A percentile compares a stretch with the other conserved stretches of the same genome.
These are phyloP conservation scores for Thielaviopsis punctulata DNA, from an alignment of 2,329 filamentous ascomycete genomes.

Conservation along the genomic window DNA sequence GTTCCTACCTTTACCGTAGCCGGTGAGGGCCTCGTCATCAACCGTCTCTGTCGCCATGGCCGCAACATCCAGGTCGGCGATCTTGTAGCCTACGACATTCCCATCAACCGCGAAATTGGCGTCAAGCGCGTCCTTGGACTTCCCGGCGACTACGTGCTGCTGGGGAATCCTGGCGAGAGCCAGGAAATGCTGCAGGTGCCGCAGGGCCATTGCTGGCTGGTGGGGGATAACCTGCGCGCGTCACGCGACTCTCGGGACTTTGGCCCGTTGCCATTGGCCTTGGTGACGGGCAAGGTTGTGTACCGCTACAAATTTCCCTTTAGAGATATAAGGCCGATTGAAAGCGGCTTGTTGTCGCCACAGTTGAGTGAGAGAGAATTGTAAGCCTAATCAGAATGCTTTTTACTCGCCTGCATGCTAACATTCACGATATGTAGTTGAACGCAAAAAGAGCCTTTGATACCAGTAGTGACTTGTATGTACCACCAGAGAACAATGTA, in stretches of 20 bases:
- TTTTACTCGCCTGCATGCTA: background rate
- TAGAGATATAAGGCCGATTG: conserved; percentile 25
- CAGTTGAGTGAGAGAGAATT: background rate
- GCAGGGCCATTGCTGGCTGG: conserved; percentile 77
- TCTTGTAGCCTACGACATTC: conserved; percentile 62
- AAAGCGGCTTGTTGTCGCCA: conserved; percentile 23
- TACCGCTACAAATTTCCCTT: conserved; percentile 37
- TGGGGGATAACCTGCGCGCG: conserved; percentile 70
- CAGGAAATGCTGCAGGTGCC: conserved; percentile 48
- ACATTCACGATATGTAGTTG: background rate
- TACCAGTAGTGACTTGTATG: too few species aligned
- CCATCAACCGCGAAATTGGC: conserved; percentile 39
- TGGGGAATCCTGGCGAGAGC: conserved; percentile 38
- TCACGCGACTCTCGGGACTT: conserved; percentile 77
- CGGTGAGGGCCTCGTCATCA: conserved; percentile 53
- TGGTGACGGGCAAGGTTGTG: conserved; percentile 71
- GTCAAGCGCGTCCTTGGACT: conserved; percentile 68
- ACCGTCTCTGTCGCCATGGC: conserved; percentile 51
- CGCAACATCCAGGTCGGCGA: conserved; percentile 58
- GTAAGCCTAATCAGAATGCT: background rate
- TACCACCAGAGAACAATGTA: too few species aligned
- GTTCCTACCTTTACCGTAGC: conserved; percentile 58
- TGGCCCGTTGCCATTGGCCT: conserved; percentile 69
- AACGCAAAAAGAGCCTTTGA: background rate
- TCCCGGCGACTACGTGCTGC: conserved; percentile 58